Evolutionary conservation across 495 filamentous ascomycete genomes (phyloP), one percentile per base, ranked within the genome.

Genomic region (Cudoniella acicularis): DNA sequence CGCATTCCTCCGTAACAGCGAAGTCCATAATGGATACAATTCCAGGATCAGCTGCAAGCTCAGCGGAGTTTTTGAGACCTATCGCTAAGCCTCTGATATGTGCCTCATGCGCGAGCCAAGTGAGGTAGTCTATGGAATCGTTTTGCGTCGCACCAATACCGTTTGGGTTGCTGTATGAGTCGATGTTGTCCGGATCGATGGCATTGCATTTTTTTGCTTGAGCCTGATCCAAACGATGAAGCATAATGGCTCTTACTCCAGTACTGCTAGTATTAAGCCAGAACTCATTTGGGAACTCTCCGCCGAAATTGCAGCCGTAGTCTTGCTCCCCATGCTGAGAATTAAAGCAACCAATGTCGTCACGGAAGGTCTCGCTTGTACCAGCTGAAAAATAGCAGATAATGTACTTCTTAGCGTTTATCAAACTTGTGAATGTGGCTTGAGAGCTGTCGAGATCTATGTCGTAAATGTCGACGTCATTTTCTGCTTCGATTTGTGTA

Each of bases 131-230:
- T 9, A 41, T 41, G 9, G 36, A 41, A 9, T 41, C 9, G 9
- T 8, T 11, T 48, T 78, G 10, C 2, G 79, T 87, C 13, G 88
- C 68, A 3, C 64, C 68, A 22, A 88, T 67, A 0, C 83, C 84
- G 58, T 83, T 83, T 0, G 77, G 57, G 54, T 80, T 79, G 53
- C 78, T 72, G 59, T 86, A 87, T 2, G 76, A 86, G 59, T 88
- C 86, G 17, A 88, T 76, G 62, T 89, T 89, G 58, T 89, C 86
- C 0, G 84, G 83, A 63, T 89, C 86, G 3, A 89, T 79, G 1
- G 78, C 86, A 57, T 87, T 85, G 59, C 86, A 89, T 36, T 83
- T 81, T 65, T 87, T 87, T 10, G 69, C 43, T n/a, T 60, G 59
- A 0, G 85, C 85, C 42, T 84, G 55, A 47, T 82, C 73, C 1